Percentiles rank a stretch among this genome's conserved stretches.
Conservation (phyloP, 495 filamentous ascomycete species). For the Xanthoparmelia taractica region DNA sequence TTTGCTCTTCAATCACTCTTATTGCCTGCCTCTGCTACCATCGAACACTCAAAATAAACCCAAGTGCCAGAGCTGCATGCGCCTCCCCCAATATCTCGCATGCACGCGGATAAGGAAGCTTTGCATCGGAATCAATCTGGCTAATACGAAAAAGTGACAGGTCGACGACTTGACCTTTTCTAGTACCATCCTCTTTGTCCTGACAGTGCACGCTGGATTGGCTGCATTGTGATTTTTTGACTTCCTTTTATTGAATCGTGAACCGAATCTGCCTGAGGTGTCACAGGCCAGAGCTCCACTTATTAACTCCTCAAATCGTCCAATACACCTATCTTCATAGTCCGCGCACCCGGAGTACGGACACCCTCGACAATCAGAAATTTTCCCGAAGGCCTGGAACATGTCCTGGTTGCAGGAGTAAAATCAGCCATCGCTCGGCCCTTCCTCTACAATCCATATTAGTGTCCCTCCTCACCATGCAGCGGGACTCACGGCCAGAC, state of each 20-base stretch:
- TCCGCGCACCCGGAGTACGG: neutral
- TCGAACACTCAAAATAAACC: neutral
- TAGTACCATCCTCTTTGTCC: neutral
- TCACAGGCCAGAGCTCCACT: neutral
- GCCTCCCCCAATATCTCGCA: neutral
- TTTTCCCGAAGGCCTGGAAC: slow-evolving; percentile 25
- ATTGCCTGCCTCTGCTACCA: neutral
- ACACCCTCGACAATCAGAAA: neutral
- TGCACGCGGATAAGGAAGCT: neutral
- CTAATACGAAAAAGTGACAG: neutral
- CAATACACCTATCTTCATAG: neutral
- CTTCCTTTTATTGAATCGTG: neutral
- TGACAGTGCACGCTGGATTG: neutral
- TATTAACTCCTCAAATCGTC: neutral
- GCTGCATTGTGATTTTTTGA: neutral
- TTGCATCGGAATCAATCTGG: neutral
- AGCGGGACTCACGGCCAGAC: slow-evolving; percentile 17
- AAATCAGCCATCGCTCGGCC: neutral
- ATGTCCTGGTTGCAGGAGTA: neutral
- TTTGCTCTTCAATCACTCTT: neutral
- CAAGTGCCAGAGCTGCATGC: neutral
- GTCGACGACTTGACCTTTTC: neutral
- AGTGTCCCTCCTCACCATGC: slow-evolving; percentile 9
- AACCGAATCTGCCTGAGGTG: neutral
- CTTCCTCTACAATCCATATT: neutral